These are phyloP conservation scores for Fusarium sp. DNA, from an alignment of 2,329 filamentous ascomycete species.

Conservation along the genomic window DNA sequence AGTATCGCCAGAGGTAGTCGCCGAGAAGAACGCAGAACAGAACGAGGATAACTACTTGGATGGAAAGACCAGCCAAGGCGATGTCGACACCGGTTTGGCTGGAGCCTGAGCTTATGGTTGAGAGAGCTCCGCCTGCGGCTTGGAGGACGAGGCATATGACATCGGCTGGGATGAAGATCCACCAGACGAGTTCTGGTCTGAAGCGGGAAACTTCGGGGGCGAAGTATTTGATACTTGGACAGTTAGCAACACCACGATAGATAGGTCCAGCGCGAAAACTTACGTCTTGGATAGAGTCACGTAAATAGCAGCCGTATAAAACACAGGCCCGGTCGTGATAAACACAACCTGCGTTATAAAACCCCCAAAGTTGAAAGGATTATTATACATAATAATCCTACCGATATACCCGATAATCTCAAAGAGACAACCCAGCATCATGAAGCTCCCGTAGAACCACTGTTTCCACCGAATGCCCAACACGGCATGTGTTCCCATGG, in stretches of 20 bases:
- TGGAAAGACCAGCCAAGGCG: constrained; percentile 65
- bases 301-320: constrained; percentile 72
- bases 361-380: constrained; percentile 68
- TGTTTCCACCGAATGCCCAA: constrained; percentile 59
- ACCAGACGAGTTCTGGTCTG: constrained; percentile 58
- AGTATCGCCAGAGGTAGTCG: constrained; percentile 62
- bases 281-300: constrained; percentile 65
- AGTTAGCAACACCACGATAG: neutral
- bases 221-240: constrained; percentile 55
- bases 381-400: constrained; percentile 66
- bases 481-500: constrained; percentile 59
- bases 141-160: constrained; percentile 68
- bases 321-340: constrained; percentile 58
- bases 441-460: constrained; percentile 61
- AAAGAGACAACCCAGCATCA: constrained; percentile 66
- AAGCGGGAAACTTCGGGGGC: constrained; percentile 57
- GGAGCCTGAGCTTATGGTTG: constrained; percentile 59
- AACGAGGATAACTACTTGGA: constrained; percentile 69
- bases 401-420: constrained; percentile 75
- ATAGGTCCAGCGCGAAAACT: neutral
- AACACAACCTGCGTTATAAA: constrained; percentile 73
- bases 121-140: constrained; percentile 67
- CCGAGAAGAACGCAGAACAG: constrained; percentile 63
- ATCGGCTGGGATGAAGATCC: constrained; percentile 66
- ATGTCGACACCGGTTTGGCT: constrained; percentile 58